Percentiles rank a stretch among this genome's conserved stretches.
Evolutionary conservation across 331 rosid species (phyloP).

Genomic region (Spiraea crenata): DNA sequence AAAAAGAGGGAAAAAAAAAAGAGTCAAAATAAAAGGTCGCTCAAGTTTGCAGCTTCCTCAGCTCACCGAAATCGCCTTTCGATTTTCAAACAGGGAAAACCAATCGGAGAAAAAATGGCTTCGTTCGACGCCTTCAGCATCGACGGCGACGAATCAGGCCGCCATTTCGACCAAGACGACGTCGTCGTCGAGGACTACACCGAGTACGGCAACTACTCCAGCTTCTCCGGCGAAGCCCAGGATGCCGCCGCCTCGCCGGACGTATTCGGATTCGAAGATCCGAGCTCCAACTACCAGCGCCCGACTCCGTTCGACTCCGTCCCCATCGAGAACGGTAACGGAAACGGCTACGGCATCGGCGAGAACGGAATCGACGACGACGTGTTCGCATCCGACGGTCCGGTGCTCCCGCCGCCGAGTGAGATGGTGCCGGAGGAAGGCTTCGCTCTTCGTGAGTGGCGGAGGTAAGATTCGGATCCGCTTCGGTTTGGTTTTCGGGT

Average conservation of each 20-base stretch:
- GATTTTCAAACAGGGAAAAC: conserved; percentile 14
- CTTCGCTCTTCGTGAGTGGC: conserved; percentile 89
- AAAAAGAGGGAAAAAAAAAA: conserved; percentile 9
- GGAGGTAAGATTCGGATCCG: conserved; percentile 68
- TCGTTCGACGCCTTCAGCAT: conserved; percentile 74
- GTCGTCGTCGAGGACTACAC: conserved; percentile 54
- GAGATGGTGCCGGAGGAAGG: conserved; percentile 95
- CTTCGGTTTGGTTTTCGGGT: background rate
- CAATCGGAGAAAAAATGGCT: conserved; percentile 41
- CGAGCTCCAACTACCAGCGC: conserved; percentile 58
- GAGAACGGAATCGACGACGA: conserved; percentile 45
- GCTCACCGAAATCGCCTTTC: background rate
- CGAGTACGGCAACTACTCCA: conserved; percentile 51
- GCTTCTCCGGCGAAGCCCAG: conserved; percentile 48
- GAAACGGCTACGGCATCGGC: conserved; percentile 37
- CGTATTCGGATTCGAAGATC: conserved; percentile 78
- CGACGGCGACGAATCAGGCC: conserved; percentile 67
- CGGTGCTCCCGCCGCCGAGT: conserved; percentile 75
- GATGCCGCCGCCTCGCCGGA: conserved; percentile 58
- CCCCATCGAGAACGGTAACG: conserved; percentile 67
- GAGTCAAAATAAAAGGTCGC: background rate
- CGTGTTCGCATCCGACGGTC: conserved; percentile 78
- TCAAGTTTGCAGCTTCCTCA: conserved; percentile 14
- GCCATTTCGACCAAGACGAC: conserved; percentile 40
- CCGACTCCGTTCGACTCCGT: conserved; percentile 64